phyloP scores from a whole-genome alignment of 371 early-diverging fungal species.

The Lichtheimia hyalospora region DNA sequence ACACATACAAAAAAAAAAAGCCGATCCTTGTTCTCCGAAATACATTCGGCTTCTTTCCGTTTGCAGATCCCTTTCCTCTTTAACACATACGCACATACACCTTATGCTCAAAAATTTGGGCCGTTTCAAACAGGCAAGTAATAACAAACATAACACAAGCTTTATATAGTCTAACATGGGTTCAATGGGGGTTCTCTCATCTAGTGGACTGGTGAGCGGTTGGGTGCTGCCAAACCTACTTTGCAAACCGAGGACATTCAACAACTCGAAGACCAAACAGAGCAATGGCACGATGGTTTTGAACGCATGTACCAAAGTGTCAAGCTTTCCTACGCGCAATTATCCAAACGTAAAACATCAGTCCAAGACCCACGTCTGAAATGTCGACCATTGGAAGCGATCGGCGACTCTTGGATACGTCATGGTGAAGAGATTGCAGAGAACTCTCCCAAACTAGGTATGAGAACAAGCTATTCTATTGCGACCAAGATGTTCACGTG shows the following conservation, averaged over 20 bases:
- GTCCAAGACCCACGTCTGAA: slow-evolving; percentile 59
- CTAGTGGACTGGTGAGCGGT: slow-evolving; percentile 51
- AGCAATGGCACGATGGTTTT: slow-evolving; percentile 26
- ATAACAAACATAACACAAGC: not conserved
- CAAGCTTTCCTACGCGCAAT: slow-evolving; percentile 16
- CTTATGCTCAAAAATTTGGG: slow-evolving; percentile 65
- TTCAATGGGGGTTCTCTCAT: not conserved
- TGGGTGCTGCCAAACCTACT: slow-evolving; percentile 40
- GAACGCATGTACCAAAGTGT: slow-evolving; percentile 32
- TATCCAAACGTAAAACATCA: slow-evolving; percentile 49
- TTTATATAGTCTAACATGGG: not conserved
- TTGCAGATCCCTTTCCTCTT: slow-evolving; percentile 8
- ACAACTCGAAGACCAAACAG: slow-evolving; percentile 30
- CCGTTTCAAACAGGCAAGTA: slow-evolving; percentile 64
- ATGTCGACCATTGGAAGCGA: slow-evolving; percentile 55
- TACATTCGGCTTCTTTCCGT: not conserved
- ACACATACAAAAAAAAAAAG: not conserved
- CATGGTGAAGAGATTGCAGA: slow-evolving; percentile 58
- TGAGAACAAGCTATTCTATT: not conserved
- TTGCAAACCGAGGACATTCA: slow-evolving; percentile 44
- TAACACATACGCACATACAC: slow-evolving; percentile 1
- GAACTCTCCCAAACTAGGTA: slow-evolving; percentile 60
- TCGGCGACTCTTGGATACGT: slow-evolving; percentile 59
- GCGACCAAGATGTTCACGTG: not conserved
- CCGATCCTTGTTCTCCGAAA: not conserved